Evolutionary conservation across 257 asterid species (phyloP).

Genomic region (Salvia rosmarinus): DNA sequence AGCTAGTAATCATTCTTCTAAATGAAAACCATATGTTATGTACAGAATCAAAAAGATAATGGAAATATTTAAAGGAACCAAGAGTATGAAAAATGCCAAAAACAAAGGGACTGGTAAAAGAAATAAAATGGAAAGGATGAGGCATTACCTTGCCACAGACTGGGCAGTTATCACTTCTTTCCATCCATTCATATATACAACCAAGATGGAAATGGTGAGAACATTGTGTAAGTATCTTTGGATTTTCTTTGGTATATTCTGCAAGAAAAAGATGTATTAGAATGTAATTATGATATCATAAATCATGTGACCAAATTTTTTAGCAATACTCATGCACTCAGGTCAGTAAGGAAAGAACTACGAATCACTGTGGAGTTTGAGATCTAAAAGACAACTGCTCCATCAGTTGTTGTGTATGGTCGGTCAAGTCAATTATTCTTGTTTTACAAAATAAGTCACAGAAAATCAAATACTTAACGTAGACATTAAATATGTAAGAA

Average conservation of each 20-base stretch:
- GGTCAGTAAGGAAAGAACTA: constrained; percentile 14
- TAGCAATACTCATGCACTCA: constrained; percentile 12
- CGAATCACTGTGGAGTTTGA: constrained; percentile 3
- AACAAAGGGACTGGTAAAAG: neutral
- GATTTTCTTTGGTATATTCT: constrained; percentile 65
- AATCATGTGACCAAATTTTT: neutral
- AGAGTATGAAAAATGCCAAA: constrained; percentile 1
- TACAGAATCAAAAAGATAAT: neutral
- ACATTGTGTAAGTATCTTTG: constrained; percentile 59
- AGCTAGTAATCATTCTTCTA: neutral
- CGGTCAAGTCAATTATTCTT: constrained; percentile 9
- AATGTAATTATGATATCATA: constrained; percentile 2
- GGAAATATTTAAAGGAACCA: constrained; percentile 1
- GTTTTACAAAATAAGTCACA: neutral
- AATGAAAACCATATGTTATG: neutral
- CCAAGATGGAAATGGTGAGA: constrained; percentile 75
- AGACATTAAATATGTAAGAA: neutral
- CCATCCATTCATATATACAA: constrained; percentile 77
- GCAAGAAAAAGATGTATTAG: constrained; percentile 38
- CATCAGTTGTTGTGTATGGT: neutral
- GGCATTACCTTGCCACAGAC: constrained; percentile 60
- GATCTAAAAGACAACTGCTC: neutral
- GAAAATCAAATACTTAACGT: neutral
- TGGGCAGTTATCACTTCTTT: constrained; percentile 71
- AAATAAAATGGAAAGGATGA: neutral